Evolutionary conservation across 345 rosid genomes (phyloP), one percentile per base, ranked within the genome.

Genomic region (Bruguiera sexangula): DNA sequence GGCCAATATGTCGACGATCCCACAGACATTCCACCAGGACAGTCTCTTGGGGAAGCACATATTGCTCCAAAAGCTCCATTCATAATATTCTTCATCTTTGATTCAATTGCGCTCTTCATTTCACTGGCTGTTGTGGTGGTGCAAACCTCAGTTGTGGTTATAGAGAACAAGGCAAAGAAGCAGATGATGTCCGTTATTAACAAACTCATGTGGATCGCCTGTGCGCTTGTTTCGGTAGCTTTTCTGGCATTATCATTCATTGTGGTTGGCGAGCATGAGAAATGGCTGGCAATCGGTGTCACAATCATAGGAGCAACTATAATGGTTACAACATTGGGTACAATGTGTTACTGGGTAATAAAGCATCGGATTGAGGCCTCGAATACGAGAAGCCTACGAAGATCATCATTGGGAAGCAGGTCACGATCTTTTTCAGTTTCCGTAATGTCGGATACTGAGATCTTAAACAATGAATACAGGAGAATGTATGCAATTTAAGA

Each of bases 121-220:
- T 91, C 98, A 21, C 79, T 94, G 26, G 97, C 93, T 5, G 98
- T 91, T 26, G 98, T 94, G 46, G 96, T 91, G 70, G 96, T 94
- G 60, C 98, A 91, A 69, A 94, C 98, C 8, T 94, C 98, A 1
- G 96, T 94, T 31, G 96, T 94, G 6, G 97, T 90, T 60, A 94
- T 91, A 32, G 96, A 91, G 66, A 88, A 90, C 77, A 94, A 89
- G 80, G 97, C 95, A 0, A 91, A 94, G 88, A 94, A 89, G 87
- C 92, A 88, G 62, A 81, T 91, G 97, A 94, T 94, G 98, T 91
- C 95, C 3, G 70, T 91, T 11, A 94, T 94, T 55, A 94, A 94
- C 81, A 94, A 94, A 80, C 52, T 94, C 73, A 89, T 91, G 98
- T 94, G 98, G 98, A 72, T 89, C 29, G 98, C 98, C 34, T 93